phyloP scores from a whole-genome alignment of 805 yeast genomes.

The Starmerella stigmatis region DNA sequence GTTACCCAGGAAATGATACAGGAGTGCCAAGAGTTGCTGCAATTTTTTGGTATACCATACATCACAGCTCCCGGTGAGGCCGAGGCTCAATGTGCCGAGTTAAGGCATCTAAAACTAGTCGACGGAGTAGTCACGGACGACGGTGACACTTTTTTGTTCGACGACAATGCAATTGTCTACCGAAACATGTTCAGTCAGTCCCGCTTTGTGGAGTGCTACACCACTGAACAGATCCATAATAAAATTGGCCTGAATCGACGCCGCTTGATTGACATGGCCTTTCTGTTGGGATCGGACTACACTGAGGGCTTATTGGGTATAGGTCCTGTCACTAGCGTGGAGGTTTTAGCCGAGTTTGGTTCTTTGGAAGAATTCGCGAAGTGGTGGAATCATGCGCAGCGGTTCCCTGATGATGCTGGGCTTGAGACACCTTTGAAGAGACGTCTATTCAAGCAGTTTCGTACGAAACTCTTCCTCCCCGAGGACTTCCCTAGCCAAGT shows the following conservation, averaged over 20 bases:
- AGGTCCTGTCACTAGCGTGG: constrained; percentile 90
- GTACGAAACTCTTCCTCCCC: constrained; percentile 50
- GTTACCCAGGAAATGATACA: constrained; percentile 75
- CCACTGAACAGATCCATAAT: constrained; percentile 44
- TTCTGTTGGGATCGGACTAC: constrained; percentile 85
- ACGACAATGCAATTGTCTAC: constrained; percentile 61
- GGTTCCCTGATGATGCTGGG: constrained; percentile 27
- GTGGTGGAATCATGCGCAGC: constrained; percentile 51
- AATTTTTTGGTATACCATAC: constrained; percentile 87
- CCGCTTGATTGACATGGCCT: constrained; percentile 68
- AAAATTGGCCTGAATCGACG: constrained; percentile 56
- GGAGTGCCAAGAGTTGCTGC: constrained; percentile 81
- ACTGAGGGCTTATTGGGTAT: constrained; percentile 86
- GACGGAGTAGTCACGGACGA: constrained; percentile 97
- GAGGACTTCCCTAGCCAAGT: constrained; percentile 57
- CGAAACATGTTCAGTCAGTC: constrained; percentile 92
- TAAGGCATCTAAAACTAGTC: constrained; percentile 56
- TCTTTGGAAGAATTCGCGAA: constrained; percentile 33
- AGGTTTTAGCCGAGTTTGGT: constrained; percentile 77
- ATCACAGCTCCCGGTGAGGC: constrained; percentile 98
- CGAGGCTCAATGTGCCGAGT: constrained; percentile 93
- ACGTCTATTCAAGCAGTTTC: constrained; percentile 46
- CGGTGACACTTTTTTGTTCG: constrained; percentile 91
- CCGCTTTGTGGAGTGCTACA: constrained; percentile 79
- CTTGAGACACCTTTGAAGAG: constrained; percentile 36